Evolutionary conservation across 148 eudicot species (phyloP).

Genomic region (Simmondsia chinensis): DNA sequence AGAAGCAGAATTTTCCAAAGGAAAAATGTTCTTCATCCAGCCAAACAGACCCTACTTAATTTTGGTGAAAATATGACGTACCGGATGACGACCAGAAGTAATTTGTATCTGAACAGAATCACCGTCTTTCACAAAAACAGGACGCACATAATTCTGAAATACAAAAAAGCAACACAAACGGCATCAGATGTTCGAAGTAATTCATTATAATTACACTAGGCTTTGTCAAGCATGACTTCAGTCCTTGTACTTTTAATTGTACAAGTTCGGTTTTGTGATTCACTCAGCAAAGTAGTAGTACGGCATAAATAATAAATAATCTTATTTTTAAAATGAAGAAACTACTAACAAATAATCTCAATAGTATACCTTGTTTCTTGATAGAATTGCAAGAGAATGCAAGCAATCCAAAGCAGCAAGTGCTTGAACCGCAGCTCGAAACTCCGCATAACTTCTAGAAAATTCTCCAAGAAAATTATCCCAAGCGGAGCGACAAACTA

Average conservation of each 20-base stretch:
- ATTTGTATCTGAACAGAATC: constrained; percentile 73
- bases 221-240: too few relatives aligned
- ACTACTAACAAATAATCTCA: not conserved
- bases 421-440: constrained; percentile 86
- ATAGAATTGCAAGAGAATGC: constrained; percentile 73
- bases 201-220: too few relatives aligned
- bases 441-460: constrained; percentile 50
- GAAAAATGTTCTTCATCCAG: too few relatives aligned
- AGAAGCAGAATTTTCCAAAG: too few relatives aligned
- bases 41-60: too few relatives aligned
- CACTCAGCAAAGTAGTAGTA: too few relatives aligned
- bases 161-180: constrained; percentile 2
- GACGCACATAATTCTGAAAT: constrained; percentile 76
- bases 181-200: not conserved
- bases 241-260: too few relatives aligned
- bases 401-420: constrained; percentile 86
- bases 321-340: constrained; percentile 1
- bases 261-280: too few relatives aligned
- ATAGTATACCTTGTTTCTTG: constrained; percentile 59
- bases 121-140: constrained; percentile 55
- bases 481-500: constrained; percentile 76
- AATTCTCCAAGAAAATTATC: constrained; percentile 55
- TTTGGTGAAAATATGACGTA: constrained; percentile 20
- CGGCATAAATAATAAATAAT: too few relatives aligned
- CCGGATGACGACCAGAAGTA: constrained; percentile 81